phyloP scores from a whole-genome alignment of 768 basidiomycete species.

The Termitomyces sp. region DNA sequence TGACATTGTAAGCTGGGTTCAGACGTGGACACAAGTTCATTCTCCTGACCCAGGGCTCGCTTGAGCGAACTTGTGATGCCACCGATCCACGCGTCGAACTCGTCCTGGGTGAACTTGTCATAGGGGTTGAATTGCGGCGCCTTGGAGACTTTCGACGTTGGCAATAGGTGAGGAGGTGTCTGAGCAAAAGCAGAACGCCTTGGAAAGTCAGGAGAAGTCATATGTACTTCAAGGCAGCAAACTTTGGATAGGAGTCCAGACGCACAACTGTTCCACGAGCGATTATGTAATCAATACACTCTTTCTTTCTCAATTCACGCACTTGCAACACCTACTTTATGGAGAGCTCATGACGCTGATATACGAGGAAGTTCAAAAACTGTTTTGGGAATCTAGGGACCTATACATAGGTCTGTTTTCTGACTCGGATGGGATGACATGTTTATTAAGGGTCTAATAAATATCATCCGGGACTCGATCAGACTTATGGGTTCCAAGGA shows the following conservation, averaged over 20 bases:
- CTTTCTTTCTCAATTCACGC: no score
- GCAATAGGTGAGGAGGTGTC: slow-evolving; percentile 12
- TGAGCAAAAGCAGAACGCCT: slow-evolving; percentile 9
- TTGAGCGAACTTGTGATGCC: slow-evolving; percentile 57
- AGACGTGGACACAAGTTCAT: slow-evolving; percentile 20
- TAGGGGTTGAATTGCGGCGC: slow-evolving; percentile 69
- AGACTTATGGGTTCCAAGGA: no score
- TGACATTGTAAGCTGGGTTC: slow-evolving; percentile 11
- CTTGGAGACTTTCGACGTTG: slow-evolving; percentile 22
- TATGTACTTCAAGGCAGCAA: slow-evolving; percentile 2
- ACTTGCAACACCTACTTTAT: no score
- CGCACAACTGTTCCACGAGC: slow-evolving; percentile 1
- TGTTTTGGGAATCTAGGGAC: no score
- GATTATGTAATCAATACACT: neutral
- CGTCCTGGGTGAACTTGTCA: slow-evolving; percentile 64
- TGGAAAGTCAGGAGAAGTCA: slow-evolving; percentile 12
- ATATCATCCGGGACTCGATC: no score
- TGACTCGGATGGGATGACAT: no score
- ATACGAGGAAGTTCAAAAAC: no score
- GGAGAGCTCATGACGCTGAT: no score
- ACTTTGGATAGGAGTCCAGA: no score
- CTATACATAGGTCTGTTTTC: no score
- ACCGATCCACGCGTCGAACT: slow-evolving; percentile 72
- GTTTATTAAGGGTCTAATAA: no score
- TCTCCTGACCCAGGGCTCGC: slow-evolving; percentile 54